Evolutionary conservation across 2,329 filamentous ascomycete species (phyloP), one percentile per base, ranked within the genome.

Genomic region (Trichoderma harzianum): DNA sequence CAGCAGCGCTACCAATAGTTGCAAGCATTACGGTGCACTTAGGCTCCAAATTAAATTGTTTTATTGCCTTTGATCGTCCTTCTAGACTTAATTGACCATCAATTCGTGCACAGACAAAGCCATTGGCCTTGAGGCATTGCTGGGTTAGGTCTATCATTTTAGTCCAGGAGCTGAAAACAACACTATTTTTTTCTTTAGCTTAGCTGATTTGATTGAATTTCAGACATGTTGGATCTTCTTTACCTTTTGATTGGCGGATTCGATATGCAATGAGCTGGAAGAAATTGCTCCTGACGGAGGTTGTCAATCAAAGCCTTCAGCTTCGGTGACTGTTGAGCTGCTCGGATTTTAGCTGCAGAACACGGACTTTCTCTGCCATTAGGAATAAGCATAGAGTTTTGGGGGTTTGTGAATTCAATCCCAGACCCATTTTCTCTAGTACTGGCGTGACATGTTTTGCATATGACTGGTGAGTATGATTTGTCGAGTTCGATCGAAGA

Each of bases 141-240:
- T 76, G 53, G 3, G 80, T 68, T 2, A 80, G 62, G 47, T 80
- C 71, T 0, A 81, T 73, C 78, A 81, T 80, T 71, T 18, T 58
- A n/a, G 55, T 32, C 55, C 55, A 58, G 12, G 28, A 58, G 28
- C 28, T 58, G 18, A 58, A 58, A 8, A 58, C 2, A 3, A 58
- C 55, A 10, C 55, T 58, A 1, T 5, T 11, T 12, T 58, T n/a
- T 11, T 11, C 6, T 58, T n/a, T 11, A 8, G 28, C 16, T 55
- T 16, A 55, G 51, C 51, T 55, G 1, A 4, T 11, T 53, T 26
- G 3, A 28, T 28, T 28, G 24, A 28, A 28, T 5, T 5, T 7
- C 6, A 55, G 7, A 1, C 11, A 55, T 5, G 7, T 32, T 10
- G 11, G 14, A 6, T 32, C 18, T 21, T n/a, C 14, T 30, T n/a